A percentile compares a stretch with the other conserved stretches of the same genome.
Evolutionary conservation across 176 grass and related monocot species (phyloP).

Genomic region (Triticum turgidum): DNA sequence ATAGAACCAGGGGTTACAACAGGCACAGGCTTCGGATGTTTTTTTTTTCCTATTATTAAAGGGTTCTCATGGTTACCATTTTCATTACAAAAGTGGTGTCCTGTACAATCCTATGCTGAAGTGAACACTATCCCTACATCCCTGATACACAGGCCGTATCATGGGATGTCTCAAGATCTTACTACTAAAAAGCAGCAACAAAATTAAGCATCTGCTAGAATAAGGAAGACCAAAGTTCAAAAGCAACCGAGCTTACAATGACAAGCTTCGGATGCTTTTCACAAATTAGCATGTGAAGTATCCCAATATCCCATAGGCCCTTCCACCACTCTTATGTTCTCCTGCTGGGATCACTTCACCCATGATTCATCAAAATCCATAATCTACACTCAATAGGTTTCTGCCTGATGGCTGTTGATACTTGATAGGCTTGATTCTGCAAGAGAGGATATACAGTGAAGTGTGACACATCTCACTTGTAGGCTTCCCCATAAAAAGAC

Average conservation of each 20-base stretch:
- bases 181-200: too few relatives aligned
- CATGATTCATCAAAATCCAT: conserved; percentile 8
- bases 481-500: neutral
- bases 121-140: too few relatives aligned
- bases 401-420: neutral
- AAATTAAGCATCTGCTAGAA: too few relatives aligned
- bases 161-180: too few relatives aligned
- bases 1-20: neutral
- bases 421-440: neutral
- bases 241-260: too few relatives aligned
- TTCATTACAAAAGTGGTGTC: too few relatives aligned
- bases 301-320: neutral
- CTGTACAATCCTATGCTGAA: too few relatives aligned
- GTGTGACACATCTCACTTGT: neutral
- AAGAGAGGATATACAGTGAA: neutral
- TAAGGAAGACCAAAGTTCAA: too few relatives aligned
- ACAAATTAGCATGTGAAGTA: neutral
- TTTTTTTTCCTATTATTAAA: too few relatives aligned
- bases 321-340: neutral
- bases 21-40: too few relatives aligned
- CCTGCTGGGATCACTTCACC: neutral
- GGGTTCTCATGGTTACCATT: too few relatives aligned
- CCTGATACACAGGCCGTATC: too few relatives aligned
- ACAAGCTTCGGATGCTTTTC: neutral
- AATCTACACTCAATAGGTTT: neutral